phyloP scores from a whole-genome alignment of 2,329 filamentous ascomycete genomes.

The Xylariaceae sp. region DNA sequence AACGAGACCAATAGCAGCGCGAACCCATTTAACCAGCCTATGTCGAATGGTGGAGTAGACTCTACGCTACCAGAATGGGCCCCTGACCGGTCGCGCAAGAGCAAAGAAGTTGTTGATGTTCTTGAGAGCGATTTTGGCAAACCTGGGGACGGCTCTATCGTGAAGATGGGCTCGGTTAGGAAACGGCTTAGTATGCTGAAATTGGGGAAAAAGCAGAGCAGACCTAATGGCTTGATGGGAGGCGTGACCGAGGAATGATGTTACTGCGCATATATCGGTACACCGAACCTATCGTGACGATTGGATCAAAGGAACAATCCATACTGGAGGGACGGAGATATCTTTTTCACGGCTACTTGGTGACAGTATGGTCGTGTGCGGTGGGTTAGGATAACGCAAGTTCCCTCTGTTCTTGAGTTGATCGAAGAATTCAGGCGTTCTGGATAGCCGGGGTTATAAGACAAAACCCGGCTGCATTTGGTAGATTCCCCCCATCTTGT shows the following conservation, averaged over 20 bases:
- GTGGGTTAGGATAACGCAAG: too few relatives aligned
- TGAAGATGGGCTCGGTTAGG: constrained; percentile 61
- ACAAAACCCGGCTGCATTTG: too few relatives aligned
- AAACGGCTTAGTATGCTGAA: constrained; percentile 77
- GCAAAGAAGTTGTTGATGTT: constrained; percentile 25
- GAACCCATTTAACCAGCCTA: constrained; percentile 11
- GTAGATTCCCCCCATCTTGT: too few relatives aligned
- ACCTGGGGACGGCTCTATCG: constrained; percentile 28
- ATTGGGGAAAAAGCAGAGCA: constrained; percentile 65
- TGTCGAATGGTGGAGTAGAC: constrained; percentile 18
- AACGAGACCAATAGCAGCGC: constrained; percentile 21
- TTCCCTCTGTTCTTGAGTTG: too few relatives aligned
- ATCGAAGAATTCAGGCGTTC: too few relatives aligned
- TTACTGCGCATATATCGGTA: background rate
- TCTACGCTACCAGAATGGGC: constrained; percentile 15
- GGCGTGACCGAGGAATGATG: constrained; percentile 53
- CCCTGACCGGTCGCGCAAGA: constrained; percentile 22
- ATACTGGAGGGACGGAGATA: too few relatives aligned
- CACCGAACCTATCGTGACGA: background rate
- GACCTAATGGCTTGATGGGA: constrained; percentile 47
- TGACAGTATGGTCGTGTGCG: background rate
- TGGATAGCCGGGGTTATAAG: too few relatives aligned
- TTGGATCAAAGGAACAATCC: too few relatives aligned
- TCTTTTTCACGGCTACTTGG: too few relatives aligned
- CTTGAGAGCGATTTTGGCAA: constrained; percentile 23